These are phyloP conservation scores for Apiosordaria backusii DNA, from an alignment of 495 filamentous ascomycete genomes.

Conservation along the genomic window DNA sequence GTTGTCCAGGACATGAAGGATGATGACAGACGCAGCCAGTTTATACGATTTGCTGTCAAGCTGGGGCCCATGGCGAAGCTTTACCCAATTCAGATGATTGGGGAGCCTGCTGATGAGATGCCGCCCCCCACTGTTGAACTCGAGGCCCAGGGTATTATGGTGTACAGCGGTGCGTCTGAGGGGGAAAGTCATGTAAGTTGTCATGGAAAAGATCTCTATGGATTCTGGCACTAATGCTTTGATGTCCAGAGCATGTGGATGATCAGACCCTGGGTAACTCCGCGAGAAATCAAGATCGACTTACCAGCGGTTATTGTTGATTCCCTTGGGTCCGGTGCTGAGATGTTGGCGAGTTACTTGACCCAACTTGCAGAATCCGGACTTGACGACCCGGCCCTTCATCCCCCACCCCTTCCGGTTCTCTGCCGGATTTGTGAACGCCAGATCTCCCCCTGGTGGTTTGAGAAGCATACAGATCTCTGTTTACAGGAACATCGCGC, in stretches of 20 bases:
- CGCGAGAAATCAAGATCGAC: conserved; percentile 90
- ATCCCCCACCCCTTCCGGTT: conserved; percentile 83
- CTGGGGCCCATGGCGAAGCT: conserved; percentile 73
- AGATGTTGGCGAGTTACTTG: conserved; percentile 89
- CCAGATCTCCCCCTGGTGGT: conserved; percentile 99
- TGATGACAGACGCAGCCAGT: conserved; percentile 89
- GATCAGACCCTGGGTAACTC: conserved; percentile 86
- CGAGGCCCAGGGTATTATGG: conserved; percentile 96
- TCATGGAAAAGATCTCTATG: background rate
- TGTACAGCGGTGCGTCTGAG: conserved; percentile 84
- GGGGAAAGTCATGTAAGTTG: conserved; percentile 82
- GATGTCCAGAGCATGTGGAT: conserved; percentile 92
- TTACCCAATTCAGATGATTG: conserved; percentile 45
- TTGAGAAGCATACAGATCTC: conserved; percentile 95
- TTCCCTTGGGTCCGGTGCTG: conserved; percentile 87
- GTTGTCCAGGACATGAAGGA: conserved; percentile 83
- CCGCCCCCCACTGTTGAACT: conserved; percentile 63
- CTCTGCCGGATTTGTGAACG: conserved; percentile 97
- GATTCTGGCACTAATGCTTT: conserved; percentile 7
- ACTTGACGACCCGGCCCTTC: conserved; percentile 71
- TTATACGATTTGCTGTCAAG: conserved; percentile 76
- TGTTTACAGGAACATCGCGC: conserved; percentile 94
- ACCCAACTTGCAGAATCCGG: conserved; percentile 84
- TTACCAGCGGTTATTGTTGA: conserved; percentile 88
- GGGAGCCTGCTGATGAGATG: conserved; percentile 45